Percentiles rank a stretch among this genome's conserved stretches.
Evolutionary conservation across 768 basidiomycete genomes (phyloP).

Genomic region (Holtermanniella nyarrowii): DNA sequence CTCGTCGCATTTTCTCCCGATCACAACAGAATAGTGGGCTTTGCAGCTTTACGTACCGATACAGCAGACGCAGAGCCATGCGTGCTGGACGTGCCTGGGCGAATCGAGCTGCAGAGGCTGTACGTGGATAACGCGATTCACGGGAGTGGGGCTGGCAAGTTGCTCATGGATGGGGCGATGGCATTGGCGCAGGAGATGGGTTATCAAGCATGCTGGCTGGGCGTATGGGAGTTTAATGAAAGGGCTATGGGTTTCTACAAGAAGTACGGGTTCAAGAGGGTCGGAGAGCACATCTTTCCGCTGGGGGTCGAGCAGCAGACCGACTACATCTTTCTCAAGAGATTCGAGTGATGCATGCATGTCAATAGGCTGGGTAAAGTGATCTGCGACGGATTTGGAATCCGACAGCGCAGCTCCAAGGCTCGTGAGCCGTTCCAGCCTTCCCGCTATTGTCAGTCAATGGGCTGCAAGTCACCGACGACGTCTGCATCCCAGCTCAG

Average conservation of each 20-base stretch:
- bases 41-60: not conserved
- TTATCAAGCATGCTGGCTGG: constrained; percentile 10
- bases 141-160: constrained; percentile 7
- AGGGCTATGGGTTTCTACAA: constrained; percentile 14
- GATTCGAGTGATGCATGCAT: too few species aligned
- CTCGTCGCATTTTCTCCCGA: too few species aligned
- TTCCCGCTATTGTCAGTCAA: too few species aligned
- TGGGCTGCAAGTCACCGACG: too few species aligned
- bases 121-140: constrained; percentile 15
- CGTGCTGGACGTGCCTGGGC: constrained; percentile 2
- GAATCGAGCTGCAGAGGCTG: constrained; percentile 14
- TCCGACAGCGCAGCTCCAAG: too few species aligned
- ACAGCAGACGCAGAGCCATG: constrained; percentile 3
- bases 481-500: too few species aligned
- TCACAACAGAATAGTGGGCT: constrained; percentile 2
- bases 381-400: too few species aligned
- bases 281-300: constrained; percentile 17
- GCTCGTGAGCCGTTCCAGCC: too few species aligned
- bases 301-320: constrained; percentile 6
- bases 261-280: constrained; percentile 12
- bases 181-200: constrained; percentile 8
- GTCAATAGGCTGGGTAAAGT: too few species aligned
- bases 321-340: constrained; percentile 9
- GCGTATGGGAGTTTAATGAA: constrained; percentile 19
- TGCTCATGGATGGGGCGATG: constrained; percentile 7